Conservation (phyloP, 2,329 filamentous ascomycete species). For the Ustilaginoidea virens region DNA sequence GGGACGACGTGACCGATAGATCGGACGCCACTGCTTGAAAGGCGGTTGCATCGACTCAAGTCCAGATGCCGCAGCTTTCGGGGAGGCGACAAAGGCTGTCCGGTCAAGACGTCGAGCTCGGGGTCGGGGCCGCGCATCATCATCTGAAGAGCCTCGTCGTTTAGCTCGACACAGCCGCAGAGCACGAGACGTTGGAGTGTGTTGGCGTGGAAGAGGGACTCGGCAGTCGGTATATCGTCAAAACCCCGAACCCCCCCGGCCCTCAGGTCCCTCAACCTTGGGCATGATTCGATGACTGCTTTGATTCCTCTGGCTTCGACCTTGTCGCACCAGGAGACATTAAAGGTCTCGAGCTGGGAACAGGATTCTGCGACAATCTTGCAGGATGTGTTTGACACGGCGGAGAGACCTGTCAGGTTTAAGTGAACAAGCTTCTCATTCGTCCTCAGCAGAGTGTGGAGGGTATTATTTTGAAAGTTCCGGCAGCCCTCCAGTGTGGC, state of each 20-base stretch:
- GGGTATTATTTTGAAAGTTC: constrained; percentile 62
- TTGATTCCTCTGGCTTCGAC: constrained; percentile 65
- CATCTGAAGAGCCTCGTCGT: constrained; percentile 54
- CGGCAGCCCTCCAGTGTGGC: constrained; percentile 81
- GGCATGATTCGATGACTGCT: constrained; percentile 57
- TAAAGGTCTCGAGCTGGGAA: constrained; percentile 65
- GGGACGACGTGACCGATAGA: constrained; percentile 61
- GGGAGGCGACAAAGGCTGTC: constrained; percentile 58
- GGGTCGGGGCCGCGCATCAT: constrained; percentile 65
- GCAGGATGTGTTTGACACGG: constrained; percentile 72
- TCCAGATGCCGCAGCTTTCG: constrained; percentile 74
- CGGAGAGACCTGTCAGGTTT: constrained; percentile 69
- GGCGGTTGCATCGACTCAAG: constrained; percentile 57
- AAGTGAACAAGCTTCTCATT: constrained; percentile 70
- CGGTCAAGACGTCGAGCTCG: constrained; percentile 67
- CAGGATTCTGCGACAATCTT: constrained; percentile 73
- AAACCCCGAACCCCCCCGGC: constrained; percentile 73
- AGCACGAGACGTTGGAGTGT: constrained; percentile 69
- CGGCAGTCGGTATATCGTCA: constrained; percentile 55
- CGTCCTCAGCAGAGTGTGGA: constrained; percentile 58
- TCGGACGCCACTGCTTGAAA: constrained; percentile 61
- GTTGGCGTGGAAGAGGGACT: constrained; percentile 64
- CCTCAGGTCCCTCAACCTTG: constrained; percentile 60
- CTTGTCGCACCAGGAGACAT: constrained; percentile 86
- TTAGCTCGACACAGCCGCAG: constrained; percentile 64